These are phyloP conservation scores for Dichomitus squalens DNA, from an alignment of 1,284 basidiomycete genomes.

Conservation along the genomic window DNA sequence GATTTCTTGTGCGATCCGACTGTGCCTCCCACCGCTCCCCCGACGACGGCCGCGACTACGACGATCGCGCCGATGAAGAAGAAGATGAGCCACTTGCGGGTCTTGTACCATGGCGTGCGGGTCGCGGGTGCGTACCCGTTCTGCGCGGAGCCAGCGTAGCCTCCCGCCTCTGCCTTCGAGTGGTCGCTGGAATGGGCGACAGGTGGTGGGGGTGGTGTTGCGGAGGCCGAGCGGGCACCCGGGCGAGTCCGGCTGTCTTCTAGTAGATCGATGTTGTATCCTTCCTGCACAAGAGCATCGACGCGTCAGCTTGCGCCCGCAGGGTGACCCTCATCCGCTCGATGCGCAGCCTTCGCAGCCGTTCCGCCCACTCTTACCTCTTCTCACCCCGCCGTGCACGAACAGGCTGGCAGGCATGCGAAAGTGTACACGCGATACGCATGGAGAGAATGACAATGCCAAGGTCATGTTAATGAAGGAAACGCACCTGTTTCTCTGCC, in stretches of 20 bases:
- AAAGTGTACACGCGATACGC: neutral
- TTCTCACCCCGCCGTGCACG: neutral
- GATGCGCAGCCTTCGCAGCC: neutral
- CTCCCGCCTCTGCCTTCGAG: slow-evolving; percentile 22
- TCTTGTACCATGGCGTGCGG: slow-evolving; percentile 37
- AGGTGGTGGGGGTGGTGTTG: slow-evolving; percentile 21
- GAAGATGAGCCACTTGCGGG: slow-evolving; percentile 40
- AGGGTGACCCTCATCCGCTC: too few relatives aligned
- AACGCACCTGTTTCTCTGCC: slow-evolving; percentile 40
- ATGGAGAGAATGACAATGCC: too few relatives aligned
- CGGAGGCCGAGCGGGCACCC: slow-evolving; percentile 16
- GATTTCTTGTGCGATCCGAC: slow-evolving; percentile 5
- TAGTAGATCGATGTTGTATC: slow-evolving; percentile 54
- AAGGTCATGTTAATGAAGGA: neutral
- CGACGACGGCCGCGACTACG: slow-evolving; percentile 57
- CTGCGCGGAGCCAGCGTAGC: slow-evolving; percentile 19
- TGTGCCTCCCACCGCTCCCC: slow-evolving; percentile 57
- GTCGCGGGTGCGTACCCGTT: slow-evolving; percentile 13
- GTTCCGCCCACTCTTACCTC: neutral
- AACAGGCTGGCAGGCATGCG: neutral
- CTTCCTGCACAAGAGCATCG: slow-evolving; percentile 40
- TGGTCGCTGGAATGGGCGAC: slow-evolving; percentile 24
- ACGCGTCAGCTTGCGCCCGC: too few relatives aligned
- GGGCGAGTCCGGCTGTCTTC: slow-evolving; percentile 24
- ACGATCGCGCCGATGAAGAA: slow-evolving; percentile 40